phyloP scores from a whole-genome alignment of 139 green algal genomes.

The Microglena sp. region DNA sequence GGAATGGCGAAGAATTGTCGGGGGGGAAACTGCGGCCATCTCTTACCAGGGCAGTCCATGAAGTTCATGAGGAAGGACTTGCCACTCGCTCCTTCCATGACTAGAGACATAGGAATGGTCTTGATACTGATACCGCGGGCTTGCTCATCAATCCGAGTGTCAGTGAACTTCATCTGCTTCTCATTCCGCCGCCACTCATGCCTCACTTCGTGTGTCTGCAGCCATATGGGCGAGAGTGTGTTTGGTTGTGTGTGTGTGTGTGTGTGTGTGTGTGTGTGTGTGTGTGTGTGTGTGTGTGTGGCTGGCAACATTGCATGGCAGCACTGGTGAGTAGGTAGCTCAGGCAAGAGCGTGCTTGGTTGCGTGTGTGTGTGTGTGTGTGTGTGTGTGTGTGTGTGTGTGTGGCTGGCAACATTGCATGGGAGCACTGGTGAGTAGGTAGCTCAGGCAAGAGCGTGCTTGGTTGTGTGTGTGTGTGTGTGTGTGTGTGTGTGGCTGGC shows the following conservation, averaged over 20 bases:
- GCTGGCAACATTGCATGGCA: not conserved
- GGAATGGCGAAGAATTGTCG: not conserved
- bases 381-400: too few species aligned
- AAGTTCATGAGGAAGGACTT: conserved; percentile 88
- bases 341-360: not conserved
- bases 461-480: too few species aligned
- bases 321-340: not conserved
- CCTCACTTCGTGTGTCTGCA: conserved; percentile 31
- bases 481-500: too few species aligned
- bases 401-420: too few species aligned
- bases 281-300: not conserved
- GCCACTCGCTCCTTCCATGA: conserved; percentile 65
- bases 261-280: conserved; percentile 2
- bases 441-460: too few species aligned
- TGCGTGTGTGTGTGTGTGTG: not conserved
- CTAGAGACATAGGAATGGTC: conserved; percentile 82
- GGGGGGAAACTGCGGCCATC: not conserved
- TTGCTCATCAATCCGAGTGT: conserved; percentile 93
- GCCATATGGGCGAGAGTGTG: not conserved
- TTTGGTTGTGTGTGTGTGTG: not conserved
- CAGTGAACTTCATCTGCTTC: conserved; percentile 81
- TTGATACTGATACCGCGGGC: conserved; percentile 88
- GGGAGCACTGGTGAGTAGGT: too few species aligned
- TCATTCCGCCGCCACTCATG: conserved; percentile 35
- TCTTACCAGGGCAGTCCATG: conserved; percentile 70